Evolutionary conservation across 352 stramenopile species (phyloP), one percentile per base, ranked within the genome.

Genomic region (Paralagenidium karlingii): DNA sequence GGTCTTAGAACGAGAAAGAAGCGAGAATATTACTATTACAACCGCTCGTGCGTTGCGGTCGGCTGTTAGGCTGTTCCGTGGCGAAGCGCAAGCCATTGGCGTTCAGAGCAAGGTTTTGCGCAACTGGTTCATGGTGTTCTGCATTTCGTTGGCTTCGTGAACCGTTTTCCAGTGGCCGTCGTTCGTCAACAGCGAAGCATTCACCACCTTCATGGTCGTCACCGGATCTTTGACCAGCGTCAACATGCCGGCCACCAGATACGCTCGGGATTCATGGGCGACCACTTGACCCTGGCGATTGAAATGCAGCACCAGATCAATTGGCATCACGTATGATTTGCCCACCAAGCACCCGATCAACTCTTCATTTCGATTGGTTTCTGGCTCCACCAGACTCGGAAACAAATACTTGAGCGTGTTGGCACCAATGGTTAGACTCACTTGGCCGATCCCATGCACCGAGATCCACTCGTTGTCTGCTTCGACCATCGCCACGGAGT

Each of bases 371-470:
- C 58, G 40, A 3, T 37, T 32, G 27, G 43, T 42, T 1, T 19
- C 30, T 29, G 55, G 53, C n/a, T n/a, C n/a, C n/a, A n/a, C n/a
- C 31, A 61, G 43, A 18, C 51, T 38, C 16, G 67, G 67, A 34
- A 75, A 81, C 15, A 81, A 44, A 40, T 57, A 53, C 30, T 51
- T 49, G n/a, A 81, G 43, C 25, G 67, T 75, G 19, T 51, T 38
- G 10, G 58, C 43, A 24, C 42, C 75, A 40, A 81, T 68, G n/a
- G 43, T 49, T 12, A 73, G 43, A 8, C 44, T 26, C 22, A 75
- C 48, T 20, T 77, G 53, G 8, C 37, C 59, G 6, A 21, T 48
- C 1, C 51, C 49, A 29, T 61, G 51, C 19, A 81, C 45, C 11
- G 60, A 58, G 16, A 77, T 52, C 19, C 56, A 53, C 9, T 45